Conservation (phyloP, 1,139 yeast genomes). For the Lodderomyces parapsilosis region DNA sequence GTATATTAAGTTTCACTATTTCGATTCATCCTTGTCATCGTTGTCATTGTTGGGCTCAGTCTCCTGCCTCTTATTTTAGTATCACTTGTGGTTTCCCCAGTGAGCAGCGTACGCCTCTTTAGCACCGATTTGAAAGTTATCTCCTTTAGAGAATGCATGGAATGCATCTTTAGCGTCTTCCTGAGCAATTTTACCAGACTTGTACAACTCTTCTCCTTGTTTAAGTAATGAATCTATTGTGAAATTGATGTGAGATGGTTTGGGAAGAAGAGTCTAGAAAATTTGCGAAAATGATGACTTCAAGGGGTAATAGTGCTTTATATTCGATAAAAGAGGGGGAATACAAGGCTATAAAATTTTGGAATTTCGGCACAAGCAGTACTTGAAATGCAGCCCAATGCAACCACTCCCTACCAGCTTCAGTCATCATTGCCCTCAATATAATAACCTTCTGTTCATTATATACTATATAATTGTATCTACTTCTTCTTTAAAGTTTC, state of each 20-base stretch:
- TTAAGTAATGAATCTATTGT: conserved; percentile 15
- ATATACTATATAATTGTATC: not conserved
- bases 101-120: conserved; percentile 31
- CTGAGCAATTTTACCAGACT: conserved; percentile 16
- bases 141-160: conserved; percentile 29
- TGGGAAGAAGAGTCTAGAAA: too few species aligned
- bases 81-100: conserved; percentile 18
- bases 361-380: not conserved
- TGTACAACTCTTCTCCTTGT: conserved; percentile 16
- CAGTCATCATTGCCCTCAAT: too few species aligned
- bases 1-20: too few species aligned
- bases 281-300: too few species aligned
- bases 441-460: too few species aligned
- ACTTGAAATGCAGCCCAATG: too few species aligned
- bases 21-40: conserved; percentile 8
- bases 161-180: conserved; percentile 37
- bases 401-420: too few species aligned
- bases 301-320: too few species aligned
- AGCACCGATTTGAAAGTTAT: conserved; percentile 30
- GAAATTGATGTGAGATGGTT: not conserved
- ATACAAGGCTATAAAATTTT: too few species aligned
- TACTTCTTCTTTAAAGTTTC: conserved; percentile 30
- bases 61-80: conserved; percentile 9
- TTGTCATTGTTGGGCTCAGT: conserved; percentile 5
- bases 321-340: too few species aligned